Base-by-base conservation (phyloP, 371 early-diverging fungal species). In the Entomophthora muscae region DNA sequence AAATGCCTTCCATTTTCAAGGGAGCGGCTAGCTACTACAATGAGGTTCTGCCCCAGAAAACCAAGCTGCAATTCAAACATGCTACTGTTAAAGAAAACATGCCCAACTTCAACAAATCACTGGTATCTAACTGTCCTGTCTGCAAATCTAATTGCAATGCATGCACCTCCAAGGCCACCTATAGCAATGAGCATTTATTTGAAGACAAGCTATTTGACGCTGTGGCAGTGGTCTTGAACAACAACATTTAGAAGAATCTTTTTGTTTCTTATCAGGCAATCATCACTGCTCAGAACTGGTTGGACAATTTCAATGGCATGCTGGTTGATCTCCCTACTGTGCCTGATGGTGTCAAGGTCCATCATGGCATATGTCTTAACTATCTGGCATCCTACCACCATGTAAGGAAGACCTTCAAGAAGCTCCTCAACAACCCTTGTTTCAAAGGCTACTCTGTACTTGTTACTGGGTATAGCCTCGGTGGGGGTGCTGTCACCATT, bases 391-490 rank as follows among this genome's bases (percentile, higher is more conserved):
- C 28, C 22, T 26, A 28, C 22, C 5, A 28, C 5, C 22, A 3
- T 10, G 29, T 28, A 5, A 7, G 10, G 3, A 28, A n/a, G 12
- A 31, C 57, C 22, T 27, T 59, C 5, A 32, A 7, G 17, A 23
- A 59, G 10, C 24, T 59, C 12, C 26, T 59, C 21, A 24, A 12
- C 23, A 32, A 59, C 17, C 60, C 60, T 32, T 21, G 24, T 10
- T 32, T n/a, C 22, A 59, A 59, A 59, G 42, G 42, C 42, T 59
- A 32, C 42, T 33, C 31, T 2, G 7, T 59, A 30, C 32, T 23
- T 32, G 17, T 59, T 7, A 59, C 60, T 32, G 60, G 60, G 5
- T 30, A n/a, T n/a, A n/a, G n/a, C n/a, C n/a, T n/a, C n/a, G n/a
- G n/a, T n/a, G n/a, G n/a, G n/a, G n/a, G n/a, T n/a, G n/a, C n/a